Evolutionary conservation across 139 green algal genomes (phyloP), one percentile per base, ranked within the genome.

Genomic region (Chlamydomonas eustigma): DNA sequence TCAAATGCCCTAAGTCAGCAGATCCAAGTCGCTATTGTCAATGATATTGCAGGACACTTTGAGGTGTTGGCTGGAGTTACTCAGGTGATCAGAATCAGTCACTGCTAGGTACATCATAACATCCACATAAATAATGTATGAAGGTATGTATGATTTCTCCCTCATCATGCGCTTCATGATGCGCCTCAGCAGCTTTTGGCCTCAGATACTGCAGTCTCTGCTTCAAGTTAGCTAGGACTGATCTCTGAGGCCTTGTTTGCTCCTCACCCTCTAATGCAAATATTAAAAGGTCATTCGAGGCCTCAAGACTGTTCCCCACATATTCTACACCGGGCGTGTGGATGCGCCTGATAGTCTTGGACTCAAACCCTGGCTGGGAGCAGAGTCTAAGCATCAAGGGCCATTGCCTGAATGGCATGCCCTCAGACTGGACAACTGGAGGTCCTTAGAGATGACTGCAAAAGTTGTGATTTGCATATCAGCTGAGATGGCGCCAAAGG

Each of bases 1-100:
- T 4, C 51, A 28, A 30, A 5, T 5, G 51, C 4, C 3, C 28
- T 5, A n/a, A 67, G 32, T 4, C 25, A 39, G 44, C 44, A 58
- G 18, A 58, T 39, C 2, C 35, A 8, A 25, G 33, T 74, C 4
- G 67, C 34, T n/a, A 37, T 74, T 22, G 36, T 74, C 33, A 74
- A 74, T 74, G 67, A 74, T 37, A 74, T 74, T 28, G 28, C 67
- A 3, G 67, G 67, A 6, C 67, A 74, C 34, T 74, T 74, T 24
- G 67, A 74, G 32, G 67, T 74, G 33, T n/a, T 74, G 33, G 67
- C 67, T 58, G 36, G 67, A 39, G 64, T 71, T 31, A 33, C 39
- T 18, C n/a, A 71, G 64, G 64, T 18, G 18, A n/a, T n/a, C n/a
- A n/a, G n/a, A n/a, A n/a, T n/a, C n/a, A n/a, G n/a, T n/a, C n/a